A percentile compares a stretch with the other conserved stretches of the same genome.
phyloP scores from a whole-genome alignment of 306 rosid genomes.

The Mimosa bimucronata region DNA sequence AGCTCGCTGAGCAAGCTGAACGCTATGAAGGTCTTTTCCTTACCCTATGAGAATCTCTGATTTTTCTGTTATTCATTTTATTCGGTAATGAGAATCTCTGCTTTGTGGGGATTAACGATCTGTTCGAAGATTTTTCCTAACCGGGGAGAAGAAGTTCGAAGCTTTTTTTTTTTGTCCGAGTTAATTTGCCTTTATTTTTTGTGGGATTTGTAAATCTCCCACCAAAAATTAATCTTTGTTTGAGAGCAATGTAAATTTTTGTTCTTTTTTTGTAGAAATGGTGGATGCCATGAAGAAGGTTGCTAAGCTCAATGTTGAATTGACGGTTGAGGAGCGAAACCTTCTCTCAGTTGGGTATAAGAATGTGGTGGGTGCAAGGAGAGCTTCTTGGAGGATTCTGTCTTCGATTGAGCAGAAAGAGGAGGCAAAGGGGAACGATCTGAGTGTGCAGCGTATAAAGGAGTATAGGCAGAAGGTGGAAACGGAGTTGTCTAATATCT shows the following conservation, averaged over 20 bases:
- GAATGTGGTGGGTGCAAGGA: conserved; percentile 47
- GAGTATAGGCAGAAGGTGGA: conserved; percentile 46
- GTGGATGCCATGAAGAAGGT: conserved; percentile 53
- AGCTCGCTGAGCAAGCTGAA: conserved; percentile 64
- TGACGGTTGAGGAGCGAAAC: conserved; percentile 48
- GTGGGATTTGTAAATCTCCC: neutral
- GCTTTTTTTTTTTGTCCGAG: too few species aligned
- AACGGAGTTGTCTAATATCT: conserved; percentile 43
- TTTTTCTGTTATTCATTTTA: neutral
- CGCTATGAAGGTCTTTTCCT: conserved; percentile 50
- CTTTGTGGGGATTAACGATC: neutral
- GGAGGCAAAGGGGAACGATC: conserved; percentile 48
- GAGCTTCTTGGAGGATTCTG: conserved; percentile 54
- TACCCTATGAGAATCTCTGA: neutral
- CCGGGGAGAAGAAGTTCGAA: too few species aligned
- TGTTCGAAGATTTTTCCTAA: neutral
- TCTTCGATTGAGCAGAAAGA: conserved; percentile 52
- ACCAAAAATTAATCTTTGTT: neutral
- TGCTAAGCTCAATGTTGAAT: conserved; percentile 50
- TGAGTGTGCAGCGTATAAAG: conserved; percentile 44
- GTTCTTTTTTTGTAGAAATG: conserved; percentile 38
- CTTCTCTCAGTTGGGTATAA: conserved; percentile 50
- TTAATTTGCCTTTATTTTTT: neutral
- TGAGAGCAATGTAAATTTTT: neutral
- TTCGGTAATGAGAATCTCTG: neutral